Conservation (phyloP, 768 basidiomycete species). For the Porphyrellus cyaneotinctus region DNA sequence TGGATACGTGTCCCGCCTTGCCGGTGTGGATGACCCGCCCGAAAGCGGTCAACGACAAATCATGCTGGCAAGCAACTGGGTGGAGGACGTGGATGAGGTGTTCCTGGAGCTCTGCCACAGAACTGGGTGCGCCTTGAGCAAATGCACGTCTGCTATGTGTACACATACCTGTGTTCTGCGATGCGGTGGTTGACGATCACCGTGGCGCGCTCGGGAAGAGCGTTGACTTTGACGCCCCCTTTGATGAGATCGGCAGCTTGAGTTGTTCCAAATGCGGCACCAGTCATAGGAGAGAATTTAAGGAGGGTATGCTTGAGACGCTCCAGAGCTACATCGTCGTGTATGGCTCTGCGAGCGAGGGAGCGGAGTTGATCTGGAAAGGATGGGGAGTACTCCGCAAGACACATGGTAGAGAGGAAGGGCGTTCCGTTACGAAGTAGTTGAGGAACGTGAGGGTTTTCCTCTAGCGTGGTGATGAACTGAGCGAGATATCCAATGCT, state of each 20-base stretch:
- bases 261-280: not conserved
- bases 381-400: not conserved
- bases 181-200: not conserved
- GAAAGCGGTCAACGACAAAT: not conserved
- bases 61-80: not conserved
- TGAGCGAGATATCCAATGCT: not conserved
- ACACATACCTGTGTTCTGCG: not conserved
- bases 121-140: not conserved
- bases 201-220: not conserved
- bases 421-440: not conserved
- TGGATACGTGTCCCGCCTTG: not conserved
- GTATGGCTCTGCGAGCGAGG: not conserved
- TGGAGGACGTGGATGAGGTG: not conserved
- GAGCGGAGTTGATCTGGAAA: not conserved
- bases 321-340: not conserved
- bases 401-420: not conserved
- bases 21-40: not conserved
- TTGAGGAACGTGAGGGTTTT: not conserved
- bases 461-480: not conserved
- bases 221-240: not conserved
- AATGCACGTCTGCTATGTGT: not conserved
- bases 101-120: not conserved
- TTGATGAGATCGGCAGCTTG: not conserved
- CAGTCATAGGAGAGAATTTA: not conserved
- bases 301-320: not conserved